Percentiles rank a stretch among this genome's conserved stretches.
Conservation (phyloP, 768 basidiomycete species). For the Podaxis mareebaensis region DNA sequence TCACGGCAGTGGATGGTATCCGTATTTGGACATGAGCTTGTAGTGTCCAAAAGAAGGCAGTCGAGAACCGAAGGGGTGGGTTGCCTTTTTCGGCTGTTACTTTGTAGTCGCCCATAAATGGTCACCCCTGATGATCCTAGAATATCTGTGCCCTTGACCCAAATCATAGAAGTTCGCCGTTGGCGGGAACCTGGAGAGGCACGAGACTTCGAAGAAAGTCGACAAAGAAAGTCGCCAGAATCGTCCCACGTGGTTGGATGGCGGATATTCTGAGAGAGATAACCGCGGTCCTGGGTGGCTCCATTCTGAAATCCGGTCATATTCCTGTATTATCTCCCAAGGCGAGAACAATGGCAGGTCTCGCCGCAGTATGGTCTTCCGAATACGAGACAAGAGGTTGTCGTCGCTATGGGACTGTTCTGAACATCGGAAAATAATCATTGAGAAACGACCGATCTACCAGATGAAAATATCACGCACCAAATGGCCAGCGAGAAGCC, state of each 20-base stretch:
- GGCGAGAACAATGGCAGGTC: background rate
- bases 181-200: background rate
- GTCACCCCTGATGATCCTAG: background rate
- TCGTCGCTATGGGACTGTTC: background rate
- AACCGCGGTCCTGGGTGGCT: background rate
- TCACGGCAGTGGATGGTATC: constrained; percentile 19
- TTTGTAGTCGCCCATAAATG: constrained; percentile 28
- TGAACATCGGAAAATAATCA: background rate
- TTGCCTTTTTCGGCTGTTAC: constrained; percentile 33
- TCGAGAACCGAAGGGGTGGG: constrained; percentile 3
- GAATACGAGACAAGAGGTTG: background rate
- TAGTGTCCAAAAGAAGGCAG: constrained; percentile 15
- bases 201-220: background rate
- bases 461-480: background rate
- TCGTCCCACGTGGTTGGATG: background rate
- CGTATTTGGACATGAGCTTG: constrained; percentile 29
- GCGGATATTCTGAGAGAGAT: background rate
- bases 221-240: constrained; percentile 6
- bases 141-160: constrained; percentile 7
- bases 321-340: background rate
- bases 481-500: background rate
- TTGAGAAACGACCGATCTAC: background rate
- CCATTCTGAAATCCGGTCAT: background rate
- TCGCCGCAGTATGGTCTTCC: background rate
- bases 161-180: constrained; percentile 20